Base-by-base conservation (phyloP, 441 rosid species). In the Daphne laureola region DNA sequence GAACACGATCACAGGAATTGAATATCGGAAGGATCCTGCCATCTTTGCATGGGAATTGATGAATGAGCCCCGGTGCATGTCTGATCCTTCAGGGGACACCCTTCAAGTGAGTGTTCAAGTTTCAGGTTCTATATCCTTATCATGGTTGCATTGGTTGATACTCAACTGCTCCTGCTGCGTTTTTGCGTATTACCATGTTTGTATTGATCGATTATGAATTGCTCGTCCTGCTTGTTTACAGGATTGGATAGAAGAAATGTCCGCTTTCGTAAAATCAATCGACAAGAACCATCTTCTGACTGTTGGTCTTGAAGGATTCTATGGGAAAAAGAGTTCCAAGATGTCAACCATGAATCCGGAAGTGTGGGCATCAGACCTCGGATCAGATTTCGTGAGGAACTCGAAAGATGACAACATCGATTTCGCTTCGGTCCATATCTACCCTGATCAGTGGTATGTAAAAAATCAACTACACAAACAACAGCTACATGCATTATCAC, bases 21-120 rank as follows among this genome's bases (percentile, higher is more conserved):
- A 86, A 52, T 92, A 92, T 67, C 75, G 90, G 74, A 77, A 92
- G 62, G 98, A 92, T 50, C 96, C 98, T n/a, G 77, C 83, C 60
- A 84, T 92, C 58, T 92, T 92, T 77, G 98, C 78, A 3, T 88
- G 98, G 98, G 96, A 92, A 73, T 65, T 92, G 79, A 92, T 88
- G 46, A 92, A 92, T 35, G 98, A 92, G 69, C 98, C 98, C 15
- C 93, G 95, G 21, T 86, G 96, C 84, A 68, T 74, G 76, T 57
- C 96, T 52, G 96, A 92, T 78, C 73, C 90, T 54, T 86, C 96
- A 1, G 98, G 98, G 13, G 79, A 88, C 61, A 88, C 88, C 27
- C 91, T 92, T 42, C 94, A 89, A 65, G 96, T 92, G 73, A 78
- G 95, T 73, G 43, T 15, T 55, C 25, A 58, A 55, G 51, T 62